phyloP scores from a whole-genome alignment of 1,284 basidiomycete species.

The Takashimella tepidaria region DNA sequence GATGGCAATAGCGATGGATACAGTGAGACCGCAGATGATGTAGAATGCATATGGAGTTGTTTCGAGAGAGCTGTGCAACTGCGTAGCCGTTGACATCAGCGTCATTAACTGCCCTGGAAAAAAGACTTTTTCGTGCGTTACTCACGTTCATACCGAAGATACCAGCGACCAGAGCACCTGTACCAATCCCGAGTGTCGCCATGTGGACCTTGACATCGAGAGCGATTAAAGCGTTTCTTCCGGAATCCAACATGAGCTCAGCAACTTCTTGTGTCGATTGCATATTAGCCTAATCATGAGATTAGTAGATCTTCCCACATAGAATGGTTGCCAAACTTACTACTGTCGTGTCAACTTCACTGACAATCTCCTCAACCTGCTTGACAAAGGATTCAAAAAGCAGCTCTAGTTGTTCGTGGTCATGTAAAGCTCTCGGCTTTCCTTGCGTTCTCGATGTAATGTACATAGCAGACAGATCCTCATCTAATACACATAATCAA shows the following conservation, averaged over 20 bases:
- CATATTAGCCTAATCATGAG: constrained; percentile 64
- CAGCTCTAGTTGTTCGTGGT: constrained; percentile 90
- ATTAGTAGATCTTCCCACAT: too few relatives aligned
- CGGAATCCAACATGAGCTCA: constrained; percentile 92
- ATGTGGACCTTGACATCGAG: constrained; percentile 94
- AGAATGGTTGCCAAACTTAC: constrained; percentile 49
- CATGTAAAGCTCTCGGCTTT: constrained; percentile 56
- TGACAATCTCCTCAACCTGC: constrained; percentile 92
- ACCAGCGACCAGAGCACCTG: constrained; percentile 87
- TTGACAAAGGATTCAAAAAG: constrained; percentile 90
- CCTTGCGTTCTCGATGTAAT: constrained; percentile 71
- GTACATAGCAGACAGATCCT: constrained; percentile 90
- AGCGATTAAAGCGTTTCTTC: constrained; percentile 86
- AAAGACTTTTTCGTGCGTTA: too few relatives aligned
- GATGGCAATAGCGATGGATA: constrained; percentile 34
- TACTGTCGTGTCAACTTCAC: constrained; percentile 81
- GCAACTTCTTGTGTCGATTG: constrained; percentile 96
- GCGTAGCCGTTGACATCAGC: too few relatives aligned
- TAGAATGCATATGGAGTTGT: constrained; percentile 46
- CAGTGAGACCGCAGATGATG: constrained; percentile 36
- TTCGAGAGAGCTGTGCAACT: constrained; percentile 46
- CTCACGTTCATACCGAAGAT: constrained; percentile 93
- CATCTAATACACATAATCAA: too few relatives aligned
- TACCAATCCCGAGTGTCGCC: constrained; percentile 82
- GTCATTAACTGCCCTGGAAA: too few relatives aligned